Percentiles rank a stretch among this genome's conserved stretches.
These are phyloP conservation scores for Talaromyces borbonicus DNA, from an alignment of 495 filamentous ascomycete species.

Conservation along the genomic window DNA sequence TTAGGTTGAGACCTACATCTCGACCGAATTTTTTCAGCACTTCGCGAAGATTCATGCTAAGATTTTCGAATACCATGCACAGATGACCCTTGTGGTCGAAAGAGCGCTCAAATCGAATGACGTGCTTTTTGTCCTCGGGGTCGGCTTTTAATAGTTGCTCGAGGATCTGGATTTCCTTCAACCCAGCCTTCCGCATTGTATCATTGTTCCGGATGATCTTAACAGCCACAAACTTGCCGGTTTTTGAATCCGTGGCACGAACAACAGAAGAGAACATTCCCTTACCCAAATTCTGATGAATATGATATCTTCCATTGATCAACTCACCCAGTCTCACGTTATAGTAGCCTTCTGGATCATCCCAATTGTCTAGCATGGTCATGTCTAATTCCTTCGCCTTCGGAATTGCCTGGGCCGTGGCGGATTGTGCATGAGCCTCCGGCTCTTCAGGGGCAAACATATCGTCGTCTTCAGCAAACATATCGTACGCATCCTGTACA, in stretches of 20 bases:
- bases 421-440: conserved; percentile 29
- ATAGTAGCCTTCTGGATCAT: conserved; percentile 92
- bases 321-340: conserved; percentile 83
- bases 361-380: conserved; percentile 86
- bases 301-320: conserved; percentile 76
- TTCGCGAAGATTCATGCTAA: conserved; percentile 85
- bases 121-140: conserved; percentile 83
- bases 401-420: conserved; percentile 41
- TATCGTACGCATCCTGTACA: conserved; percentile 66
- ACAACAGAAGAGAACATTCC: conserved; percentile 97
- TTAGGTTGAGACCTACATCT: conserved; percentile 80
- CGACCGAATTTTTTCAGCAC: conserved; percentile 96
- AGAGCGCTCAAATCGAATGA: conserved; percentile 72
- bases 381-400: conserved; percentile 59
- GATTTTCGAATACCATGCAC: conserved; percentile 93
- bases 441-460: conserved; percentile 72
- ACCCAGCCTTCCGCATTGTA: conserved; percentile 84
- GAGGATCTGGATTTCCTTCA: conserved; percentile 88
- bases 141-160: conserved; percentile 74
- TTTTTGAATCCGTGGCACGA: conserved; percentile 70
- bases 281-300: conserved; percentile 78
- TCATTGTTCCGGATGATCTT: conserved; percentile 95
- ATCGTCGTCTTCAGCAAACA: conserved; percentile 91
- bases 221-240: conserved; percentile 66
- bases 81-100: conserved; percentile 95